Evolutionary conservation across 2,329 filamentous ascomycete genomes (phyloP), one percentile per base, ranked within the genome.

Genomic region (Penicillium thymicola): DNA sequence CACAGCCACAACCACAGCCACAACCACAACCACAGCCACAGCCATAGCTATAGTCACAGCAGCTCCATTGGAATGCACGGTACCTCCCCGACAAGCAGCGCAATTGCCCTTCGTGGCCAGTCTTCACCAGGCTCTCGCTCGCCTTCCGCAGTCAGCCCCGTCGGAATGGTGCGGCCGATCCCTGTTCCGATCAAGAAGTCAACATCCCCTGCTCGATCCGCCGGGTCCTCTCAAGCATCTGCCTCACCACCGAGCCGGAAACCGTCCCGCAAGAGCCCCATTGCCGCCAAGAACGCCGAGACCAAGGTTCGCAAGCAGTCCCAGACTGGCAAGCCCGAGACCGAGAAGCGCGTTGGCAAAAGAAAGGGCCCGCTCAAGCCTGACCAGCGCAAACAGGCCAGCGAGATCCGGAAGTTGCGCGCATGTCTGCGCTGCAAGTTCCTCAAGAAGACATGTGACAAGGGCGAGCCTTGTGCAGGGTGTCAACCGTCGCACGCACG

Each of bases 361-460:
- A 86, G 93, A 77, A 90, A 90, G 74, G 93, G 93, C 36, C 93
- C 93, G 57, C 84, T 97, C 65, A 83, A 92, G 68, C 92, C 92
- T 11, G 93, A 97, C 75, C 93, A 97, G 80, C 85, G 93, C 65
- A 95, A 96, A 78, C 93, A 97, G 76, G 93, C 93, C 27, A 94
- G 92, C 69, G 93, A 97, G 77, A 97, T 97, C 72, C 87, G 93
- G 74, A 97, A 97, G 77, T 81, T 97, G 67, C 85, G 93, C 70
- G 93, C 93, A 46, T 97, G 93, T 75, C 81, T 97, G 67, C 88
- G 93, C 64, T 97, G 93, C 85, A 97, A 97, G 79, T 97, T 97
- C 81, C 82, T 97, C 74, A 97, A 97, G 84, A 97, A 97, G 84
- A 97, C 93, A 47, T 97, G 93, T 72, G 93, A 97, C 76, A 97